These are phyloP conservation scores for Neoboletus subvelutipes DNA, from an alignment of 768 basidiomycete species.

Conservation along the genomic window DNA sequence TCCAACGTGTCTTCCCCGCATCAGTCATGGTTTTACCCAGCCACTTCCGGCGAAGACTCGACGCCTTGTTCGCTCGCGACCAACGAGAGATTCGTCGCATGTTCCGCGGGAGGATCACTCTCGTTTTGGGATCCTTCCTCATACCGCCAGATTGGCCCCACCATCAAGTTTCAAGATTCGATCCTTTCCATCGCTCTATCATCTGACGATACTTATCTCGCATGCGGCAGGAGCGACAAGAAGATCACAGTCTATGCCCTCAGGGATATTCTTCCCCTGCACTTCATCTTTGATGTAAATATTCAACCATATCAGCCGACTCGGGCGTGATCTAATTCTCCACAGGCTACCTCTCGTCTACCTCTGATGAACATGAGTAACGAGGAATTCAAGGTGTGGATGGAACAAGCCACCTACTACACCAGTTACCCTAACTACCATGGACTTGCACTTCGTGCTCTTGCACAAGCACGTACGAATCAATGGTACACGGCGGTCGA, in stretches of 20 bases:
- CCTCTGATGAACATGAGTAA: slow-evolving; percentile 1
- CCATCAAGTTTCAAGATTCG: neutral
- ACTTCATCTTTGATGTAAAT: slow-evolving; percentile 3
- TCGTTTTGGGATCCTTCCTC: neutral
- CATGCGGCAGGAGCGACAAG: neutral
- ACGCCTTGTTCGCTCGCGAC: neutral
- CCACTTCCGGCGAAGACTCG: neutral
- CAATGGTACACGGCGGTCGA: neutral
- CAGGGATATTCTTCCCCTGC: neutral
- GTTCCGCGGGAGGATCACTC: neutral
- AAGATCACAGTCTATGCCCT: neutral
- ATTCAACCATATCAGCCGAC: neutral
- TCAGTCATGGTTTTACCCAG: neutral
- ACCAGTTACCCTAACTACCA: neutral
- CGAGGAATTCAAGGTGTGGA: neutral
- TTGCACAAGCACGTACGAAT: neutral
- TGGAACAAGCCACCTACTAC: neutral
- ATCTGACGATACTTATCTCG: neutral
- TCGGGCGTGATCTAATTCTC: neutral
- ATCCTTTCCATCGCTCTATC: neutral
- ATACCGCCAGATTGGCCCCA: neutral
- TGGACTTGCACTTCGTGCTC: neutral
- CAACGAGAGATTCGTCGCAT: neutral
- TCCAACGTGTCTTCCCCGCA: fast-evolving
- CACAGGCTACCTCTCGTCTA: neutral